These are phyloP conservation scores for Umbelopsis sp. DNA, from an alignment of 192 early-diverging fungal genomes.

Conservation along the genomic window DNA sequence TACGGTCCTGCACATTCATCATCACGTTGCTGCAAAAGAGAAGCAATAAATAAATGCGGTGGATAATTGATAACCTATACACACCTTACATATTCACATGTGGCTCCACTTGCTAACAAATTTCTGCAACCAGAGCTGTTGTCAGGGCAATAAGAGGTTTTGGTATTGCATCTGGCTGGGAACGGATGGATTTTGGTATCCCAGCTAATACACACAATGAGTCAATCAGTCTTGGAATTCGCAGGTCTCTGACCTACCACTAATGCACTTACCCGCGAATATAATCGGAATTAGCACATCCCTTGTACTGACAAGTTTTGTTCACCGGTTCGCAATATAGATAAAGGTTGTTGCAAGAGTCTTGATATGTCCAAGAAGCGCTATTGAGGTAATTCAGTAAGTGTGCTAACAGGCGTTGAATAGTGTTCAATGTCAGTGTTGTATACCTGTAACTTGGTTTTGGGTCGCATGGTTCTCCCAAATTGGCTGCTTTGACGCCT, in stretches of 20 bases:
- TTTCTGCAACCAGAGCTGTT: constrained; percentile 33
- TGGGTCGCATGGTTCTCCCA: constrained; percentile 31
- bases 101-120: constrained; percentile 3
- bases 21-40: constrained; percentile 36
- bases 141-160: constrained; percentile 38
- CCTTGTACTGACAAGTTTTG: constrained; percentile 32
- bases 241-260: neutral
- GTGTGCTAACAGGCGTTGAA: neutral
- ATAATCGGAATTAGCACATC: constrained; percentile 42
- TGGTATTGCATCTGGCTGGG: constrained; percentile 30
- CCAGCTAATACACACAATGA: constrained; percentile 24
- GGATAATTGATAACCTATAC: constrained; percentile 5
- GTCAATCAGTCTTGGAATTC: no score
- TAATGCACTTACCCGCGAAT: constrained; percentile 26
- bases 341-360: constrained; percentile 38
- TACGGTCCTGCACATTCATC: constrained; percentile 36
- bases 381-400: neutral
- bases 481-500: neutral
- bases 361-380: constrained; percentile 32
- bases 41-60: neutral
- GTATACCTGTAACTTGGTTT: constrained; percentile 33
- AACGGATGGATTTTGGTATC: constrained; percentile 10
- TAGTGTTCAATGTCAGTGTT: neutral
- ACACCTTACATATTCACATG: constrained; percentile 26
- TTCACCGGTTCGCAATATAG: constrained; percentile 29